Conservation (phyloP, 495 filamentous ascomycete species). For the Astrothelium macrocarpum region DNA sequence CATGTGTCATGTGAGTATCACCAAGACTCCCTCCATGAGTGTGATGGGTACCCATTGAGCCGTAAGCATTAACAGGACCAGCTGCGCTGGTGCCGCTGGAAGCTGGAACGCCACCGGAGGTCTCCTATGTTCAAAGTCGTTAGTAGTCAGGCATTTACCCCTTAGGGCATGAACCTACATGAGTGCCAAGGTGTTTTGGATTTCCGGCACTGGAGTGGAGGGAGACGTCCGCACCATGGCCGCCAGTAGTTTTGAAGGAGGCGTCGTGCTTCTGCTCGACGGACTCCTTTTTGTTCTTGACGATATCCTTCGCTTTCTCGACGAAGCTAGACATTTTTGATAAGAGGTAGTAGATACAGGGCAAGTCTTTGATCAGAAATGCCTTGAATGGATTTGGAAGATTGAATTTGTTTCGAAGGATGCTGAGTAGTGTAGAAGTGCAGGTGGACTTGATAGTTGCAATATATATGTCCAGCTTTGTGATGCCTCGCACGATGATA, state of each 20-base stretch:
- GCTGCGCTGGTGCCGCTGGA: neutral
- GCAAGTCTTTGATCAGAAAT: neutral
- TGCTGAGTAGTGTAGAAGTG: neutral
- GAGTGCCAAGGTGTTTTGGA: neutral
- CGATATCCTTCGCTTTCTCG: conserved; percentile 9
- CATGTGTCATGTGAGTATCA: neutral
- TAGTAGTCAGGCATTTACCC: neutral
- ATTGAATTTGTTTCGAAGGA: neutral
- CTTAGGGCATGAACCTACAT: neutral
- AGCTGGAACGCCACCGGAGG: neutral
- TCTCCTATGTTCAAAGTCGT: neutral
- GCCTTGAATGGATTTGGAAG: neutral
- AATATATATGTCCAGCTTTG: neutral
- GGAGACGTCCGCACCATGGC: neutral
- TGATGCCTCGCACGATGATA: neutral
- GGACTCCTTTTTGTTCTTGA: neutral
- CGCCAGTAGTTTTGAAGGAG: neutral
- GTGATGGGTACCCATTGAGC: neutral
- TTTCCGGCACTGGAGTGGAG: neutral
- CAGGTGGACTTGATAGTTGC: neutral
- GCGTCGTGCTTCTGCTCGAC: neutral
- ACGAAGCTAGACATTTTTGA: conserved; percentile 10
- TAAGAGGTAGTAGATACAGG: neutral
- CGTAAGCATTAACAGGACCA: neutral
- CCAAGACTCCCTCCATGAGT: too few species aligned